These are phyloP conservation scores for Martensiomyces pterosporus DNA, from an alignment of 192 early-diverging fungal species.

Conservation along the genomic window DNA sequence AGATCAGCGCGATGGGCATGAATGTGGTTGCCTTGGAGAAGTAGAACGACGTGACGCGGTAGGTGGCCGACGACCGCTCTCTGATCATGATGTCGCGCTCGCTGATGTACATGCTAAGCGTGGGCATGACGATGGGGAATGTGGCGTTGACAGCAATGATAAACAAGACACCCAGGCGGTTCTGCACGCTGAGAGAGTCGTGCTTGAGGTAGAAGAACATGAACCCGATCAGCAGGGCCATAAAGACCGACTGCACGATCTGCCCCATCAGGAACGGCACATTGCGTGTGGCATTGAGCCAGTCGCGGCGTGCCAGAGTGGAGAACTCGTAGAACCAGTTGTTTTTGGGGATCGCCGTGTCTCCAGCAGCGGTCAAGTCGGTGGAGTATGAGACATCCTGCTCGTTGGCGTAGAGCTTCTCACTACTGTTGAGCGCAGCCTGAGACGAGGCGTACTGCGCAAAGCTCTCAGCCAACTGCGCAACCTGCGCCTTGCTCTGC, in stretches of 20 bases:
- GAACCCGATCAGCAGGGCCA: conserved; percentile 56
- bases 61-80: conserved; percentile 63
- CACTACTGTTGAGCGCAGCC: too few species aligned
- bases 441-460: conserved; percentile 16
- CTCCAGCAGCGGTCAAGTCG: background rate
- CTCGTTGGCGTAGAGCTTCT: too few species aligned
- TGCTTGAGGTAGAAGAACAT: conserved; percentile 52
- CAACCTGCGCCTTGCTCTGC: conserved; percentile 40
- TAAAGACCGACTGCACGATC: conserved; percentile 33
- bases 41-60: conserved; percentile 60
- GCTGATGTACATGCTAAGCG: conserved; percentile 38
- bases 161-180: conserved; percentile 48
- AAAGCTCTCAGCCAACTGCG: conserved; percentile 37
- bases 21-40: conserved; percentile 59
- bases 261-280: conserved; percentile 34
- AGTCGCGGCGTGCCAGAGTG: conserved; percentile 51
- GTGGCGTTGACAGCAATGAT: conserved; percentile 53
- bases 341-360: conserved; percentile 9
- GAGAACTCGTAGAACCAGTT: conserved; percentile 53
- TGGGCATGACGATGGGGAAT: conserved; percentile 58
- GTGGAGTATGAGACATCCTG: background rate
- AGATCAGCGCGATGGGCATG: conserved; percentile 28
- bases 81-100: conserved; percentile 57
- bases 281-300: conserved; percentile 45
- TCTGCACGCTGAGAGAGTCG: conserved; percentile 40